Base-by-base conservation (phyloP, 108 stramenopile species). In the Pseudonitzschia delicatissima region DNA sequence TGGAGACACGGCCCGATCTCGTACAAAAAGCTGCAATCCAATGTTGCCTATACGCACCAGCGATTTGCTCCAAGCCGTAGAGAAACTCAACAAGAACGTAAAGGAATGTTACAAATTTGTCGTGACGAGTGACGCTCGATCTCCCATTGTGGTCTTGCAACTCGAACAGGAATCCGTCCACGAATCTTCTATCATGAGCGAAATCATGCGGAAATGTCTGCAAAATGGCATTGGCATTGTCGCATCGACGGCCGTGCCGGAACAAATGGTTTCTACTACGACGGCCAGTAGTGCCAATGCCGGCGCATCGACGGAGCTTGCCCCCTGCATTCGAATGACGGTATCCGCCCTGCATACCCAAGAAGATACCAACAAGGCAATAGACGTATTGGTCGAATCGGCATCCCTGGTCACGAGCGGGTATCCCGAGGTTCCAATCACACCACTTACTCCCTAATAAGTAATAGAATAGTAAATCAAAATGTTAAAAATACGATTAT, bases 271-370 rank as follows among this genome's bases (percentile, higher is more conserved):
- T n/a, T n/a, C n/a, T n/a, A n/a, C n/a, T n/a, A n/a, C n/a, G 68
- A 78, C 25, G 77, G 81, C 40, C n/a, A n/a, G n/a, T n/a, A 78
- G 81, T 31, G 67, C 66, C 17, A 77, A 66, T 25, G 62, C 79
- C 45, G 72, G 82, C 55, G 31, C 88, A 57, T 77, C 81, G 47
- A 69, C 80, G 29, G 77, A 80, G n/a, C 82, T 88, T 18, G 80
- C 85, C n/a, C 91, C 94, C 2, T 74, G 78, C 45, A 80, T 95
- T 53, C 82, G 94, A 28, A 66, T 95, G 45, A 82, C 81, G 25
- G 81, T 90, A 6, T 81, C 84, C 28, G 78, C 82, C 4, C 62
- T 77, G 45, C 91, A 92, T 55, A 82, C 85, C 1, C 66, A 77
- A 62, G 85, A 75, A 2, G 85, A 92, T 66, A 76, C 92, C 33